Evolutionary conservation across 257 asterid species (phyloP), one percentile per base, ranked within the genome.

Genomic region (Oldenlandia corymbosa): DNA sequence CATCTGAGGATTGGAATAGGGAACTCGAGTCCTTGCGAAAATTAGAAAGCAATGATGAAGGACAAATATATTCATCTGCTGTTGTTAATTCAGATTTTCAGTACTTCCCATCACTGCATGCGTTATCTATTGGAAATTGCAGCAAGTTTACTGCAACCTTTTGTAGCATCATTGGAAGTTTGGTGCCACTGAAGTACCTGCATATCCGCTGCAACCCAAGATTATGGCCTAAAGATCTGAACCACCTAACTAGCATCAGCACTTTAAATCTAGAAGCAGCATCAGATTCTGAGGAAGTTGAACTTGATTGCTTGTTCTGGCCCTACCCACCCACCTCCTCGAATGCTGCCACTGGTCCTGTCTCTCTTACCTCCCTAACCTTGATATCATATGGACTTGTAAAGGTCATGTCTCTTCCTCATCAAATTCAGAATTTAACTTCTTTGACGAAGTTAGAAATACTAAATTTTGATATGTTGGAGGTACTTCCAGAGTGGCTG

Each of bases 401-500:
- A 53, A 55, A 55, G 14, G 67, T 60, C 18, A 47, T 55, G 36
- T 65, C 70, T 18, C 43, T 70, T 14, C 64, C 73, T 0, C 12
- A 56, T 20, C 62, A 60, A 46, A 50, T 60, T 16, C 72, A 51
- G 13, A 11, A 55, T 36, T 36, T 60, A 46, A 53, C 70, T 47
- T 1, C 53, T n/a, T 27, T 70, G 70, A 69, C 45, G 20, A 4
- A 0, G 0, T 30, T 75, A 59, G 0, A 0, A 0, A 28, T 70
- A 60, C 0, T 0, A 0, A 1, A 36, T 0, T 65, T 75, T 20
- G 10, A 41, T 0, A 47, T 34, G 11, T 55, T 70, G 67, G 66
- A 54, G 28, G 49, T 60, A 62, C 72, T 73, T 30, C 74, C 74
- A 2, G 72, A 77, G 10, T 77, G 79, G 79, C 24, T 77, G 7